Evolutionary conservation across 805 yeast genomes (phyloP), one percentile per base, ranked within the genome.

Genomic region (Starmerella geochares): DNA sequence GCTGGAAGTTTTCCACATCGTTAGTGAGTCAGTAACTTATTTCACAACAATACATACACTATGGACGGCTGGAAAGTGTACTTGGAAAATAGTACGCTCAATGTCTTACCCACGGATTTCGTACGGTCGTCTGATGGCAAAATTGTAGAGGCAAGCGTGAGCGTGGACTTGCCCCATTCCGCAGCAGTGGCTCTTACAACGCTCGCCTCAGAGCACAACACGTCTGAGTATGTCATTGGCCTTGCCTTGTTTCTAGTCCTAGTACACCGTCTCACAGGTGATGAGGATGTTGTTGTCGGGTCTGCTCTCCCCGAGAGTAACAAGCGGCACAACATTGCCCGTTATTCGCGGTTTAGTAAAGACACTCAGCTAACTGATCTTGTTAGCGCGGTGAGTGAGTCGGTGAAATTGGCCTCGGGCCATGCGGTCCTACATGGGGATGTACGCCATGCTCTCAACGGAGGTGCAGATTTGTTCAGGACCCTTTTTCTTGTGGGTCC

Each of bases 251-350:
- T 80, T 67, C 77, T 82, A 21, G 78, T 82, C 0, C 72, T 90
- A 50, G 73, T 86, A 33, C 81, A 76, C 66, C 74, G 97, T 62
- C 70, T 86, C 42, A 83, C 96, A 2, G 97, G 96, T 21, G 97
- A 90, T 64, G 96, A 90, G 57, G 96, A 90, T 60, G 80, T 92
- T 46, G 80, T 83, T n/a, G 69, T 90, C 53, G 87, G 88, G n/a
- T 79, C 87, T 0, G 78, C 78, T 24, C 76, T 80, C 56, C 33
- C 48, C 2, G 36, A 19, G 7, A 24, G 29, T 9, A n/a, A 27
- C 25, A 46, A 36, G n/a, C 14, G 23, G 23, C 55, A 45, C 20
- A 45, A 52, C 16, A 79, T 85, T 16, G 63, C 86, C 24, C 74
- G 95, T 60, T 47, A 29, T 28, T 69, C 83, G 40, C 70, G 69